Base-by-base conservation (phyloP, 2,329 filamentous ascomycete species). In the Penicillium sp. region DNA sequence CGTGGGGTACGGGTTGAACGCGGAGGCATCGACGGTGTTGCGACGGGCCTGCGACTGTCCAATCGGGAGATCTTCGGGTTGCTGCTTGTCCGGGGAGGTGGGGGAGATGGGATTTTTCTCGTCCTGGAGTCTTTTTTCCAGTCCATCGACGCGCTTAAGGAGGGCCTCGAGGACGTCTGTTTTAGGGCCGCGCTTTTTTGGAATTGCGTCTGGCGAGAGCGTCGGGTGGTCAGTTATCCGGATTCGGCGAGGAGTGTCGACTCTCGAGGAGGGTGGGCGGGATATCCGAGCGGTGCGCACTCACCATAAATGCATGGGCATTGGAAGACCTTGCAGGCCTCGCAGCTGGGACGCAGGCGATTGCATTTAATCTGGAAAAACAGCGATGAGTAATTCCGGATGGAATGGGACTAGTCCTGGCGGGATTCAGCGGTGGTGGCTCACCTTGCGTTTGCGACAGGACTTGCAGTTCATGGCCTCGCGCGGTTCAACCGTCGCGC, bases 401-500 rank as follows among this genome's bases (percentile, higher is more conserved):
- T 53, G 59, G 45, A 59, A 39, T 58, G n/a, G 17, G 41, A 28
- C 28, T 48, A 54, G 80, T 50, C 35, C 15, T 34, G 15, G 77
- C 4, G 8, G 17, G 15, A 25, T 20, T 10, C 5, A 8, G 12
- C 20, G 15, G 12, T 11, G 25, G 4, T 17, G 3, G 28, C 15
- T 51, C 12, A 94, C 91, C 88, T 96, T 96, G 79, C 92, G 85
- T 78, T 96, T 96, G 68, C 92, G 86, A 81, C 92, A 96, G 58
- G 91, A 95, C 77, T 96, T 96, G 86, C 92, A 96, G 76, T 96
- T 96, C 92, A 96, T 96, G 37, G 90, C 90, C 81, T 96, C 92
- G 70, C 90, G 87, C 42, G 90, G 90, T 75, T 95, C 90, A 69
- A 86, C 89, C 76, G 84, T 87, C 76, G 86, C 81, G 43, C 89